Evolutionary conservation across 2,329 filamentous ascomycete species (phyloP).

Genomic region (Pestalotiopsis sp.): DNA sequence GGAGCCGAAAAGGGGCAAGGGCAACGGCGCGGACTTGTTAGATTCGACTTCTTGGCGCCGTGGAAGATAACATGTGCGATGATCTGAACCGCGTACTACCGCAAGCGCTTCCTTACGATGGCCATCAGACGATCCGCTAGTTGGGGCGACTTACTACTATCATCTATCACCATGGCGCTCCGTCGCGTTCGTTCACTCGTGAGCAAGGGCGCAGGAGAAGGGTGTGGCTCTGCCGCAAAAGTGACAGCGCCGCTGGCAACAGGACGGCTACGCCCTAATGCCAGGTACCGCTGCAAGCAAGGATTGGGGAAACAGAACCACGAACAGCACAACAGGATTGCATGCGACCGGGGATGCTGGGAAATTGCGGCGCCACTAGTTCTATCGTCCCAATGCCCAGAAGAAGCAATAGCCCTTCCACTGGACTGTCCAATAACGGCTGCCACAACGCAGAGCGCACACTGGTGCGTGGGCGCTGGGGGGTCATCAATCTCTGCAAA

Average conservation of each 20-base stretch:
- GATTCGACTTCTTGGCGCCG: not conserved
- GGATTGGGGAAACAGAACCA: conserved; percentile 4
- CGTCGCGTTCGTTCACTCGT: not conserved
- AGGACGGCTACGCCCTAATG: conserved; percentile 11
- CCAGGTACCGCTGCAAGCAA: conserved; percentile 17
- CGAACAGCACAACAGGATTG: not conserved
- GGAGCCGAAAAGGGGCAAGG: conserved; percentile 7
- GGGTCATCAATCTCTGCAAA: not conserved
- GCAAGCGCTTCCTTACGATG: not conserved
- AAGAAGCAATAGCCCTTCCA: conserved; percentile 9
- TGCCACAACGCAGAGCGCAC: not conserved
- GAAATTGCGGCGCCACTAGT: conserved; percentile 18
- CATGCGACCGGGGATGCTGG: not conserved
- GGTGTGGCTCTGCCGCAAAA: not conserved
- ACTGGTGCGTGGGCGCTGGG: not conserved
- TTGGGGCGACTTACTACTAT: not conserved
- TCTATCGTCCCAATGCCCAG: conserved; percentile 15
- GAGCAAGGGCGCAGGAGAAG: not conserved
- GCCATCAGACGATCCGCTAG: not conserved
- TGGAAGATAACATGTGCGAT: not conserved
- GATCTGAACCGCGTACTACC: not conserved
- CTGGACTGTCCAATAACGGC: not conserved
- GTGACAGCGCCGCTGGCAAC: not conserved
- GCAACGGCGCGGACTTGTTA: not conserved
- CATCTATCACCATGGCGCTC: conserved; percentile 3